Conservation (phyloP, 805 yeast species). For the Pichia scutulata region DNA sequence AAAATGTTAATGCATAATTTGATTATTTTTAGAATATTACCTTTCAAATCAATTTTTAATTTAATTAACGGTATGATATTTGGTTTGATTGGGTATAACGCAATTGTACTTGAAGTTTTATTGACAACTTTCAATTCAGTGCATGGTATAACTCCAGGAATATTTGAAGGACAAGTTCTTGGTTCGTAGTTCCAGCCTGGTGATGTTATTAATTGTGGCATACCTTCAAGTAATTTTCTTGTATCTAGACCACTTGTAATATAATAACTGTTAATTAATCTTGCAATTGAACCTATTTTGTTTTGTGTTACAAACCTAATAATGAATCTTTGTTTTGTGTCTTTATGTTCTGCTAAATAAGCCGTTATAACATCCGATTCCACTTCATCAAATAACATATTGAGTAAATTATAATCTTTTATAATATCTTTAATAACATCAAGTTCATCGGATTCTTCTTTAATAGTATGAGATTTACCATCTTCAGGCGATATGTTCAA, state of each 20-base stretch:
- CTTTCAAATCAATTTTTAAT: not conserved
- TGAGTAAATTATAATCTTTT: slow-evolving; percentile 14
- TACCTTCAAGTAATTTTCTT: not conserved
- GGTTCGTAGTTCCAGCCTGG: slow-evolving; percentile 5
- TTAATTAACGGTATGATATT: not conserved
- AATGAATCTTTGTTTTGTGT: slow-evolving; percentile 5
- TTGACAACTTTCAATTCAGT: not conserved
- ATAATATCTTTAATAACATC: not conserved
- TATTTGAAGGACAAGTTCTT: slow-evolving; percentile 6
- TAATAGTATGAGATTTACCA: not conserved
- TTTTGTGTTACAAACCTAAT: slow-evolving; percentile 10
- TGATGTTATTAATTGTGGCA: not conserved
- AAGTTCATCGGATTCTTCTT: not conserved
- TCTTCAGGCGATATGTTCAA: slow-evolving; percentile 4
- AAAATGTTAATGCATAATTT: slow-evolving; percentile 18
- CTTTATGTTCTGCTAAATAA: slow-evolving; percentile 9
- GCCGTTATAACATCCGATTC: slow-evolving; percentile 5
- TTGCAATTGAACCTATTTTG: slow-evolving; percentile 10
- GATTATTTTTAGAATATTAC: slow-evolving; percentile 20
- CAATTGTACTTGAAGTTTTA: slow-evolving; percentile 2
- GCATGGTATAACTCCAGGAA: slow-evolving; percentile 7
- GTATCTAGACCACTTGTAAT: slow-evolving; percentile 6
- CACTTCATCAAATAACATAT: slow-evolving; percentile 6
- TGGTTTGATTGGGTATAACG: slow-evolving; percentile 6
- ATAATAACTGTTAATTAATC: slow-evolving; percentile 12